phyloP scores from a whole-genome alignment of 805 yeast genomes.

The Tetrapisispora iriomotensis region DNA sequence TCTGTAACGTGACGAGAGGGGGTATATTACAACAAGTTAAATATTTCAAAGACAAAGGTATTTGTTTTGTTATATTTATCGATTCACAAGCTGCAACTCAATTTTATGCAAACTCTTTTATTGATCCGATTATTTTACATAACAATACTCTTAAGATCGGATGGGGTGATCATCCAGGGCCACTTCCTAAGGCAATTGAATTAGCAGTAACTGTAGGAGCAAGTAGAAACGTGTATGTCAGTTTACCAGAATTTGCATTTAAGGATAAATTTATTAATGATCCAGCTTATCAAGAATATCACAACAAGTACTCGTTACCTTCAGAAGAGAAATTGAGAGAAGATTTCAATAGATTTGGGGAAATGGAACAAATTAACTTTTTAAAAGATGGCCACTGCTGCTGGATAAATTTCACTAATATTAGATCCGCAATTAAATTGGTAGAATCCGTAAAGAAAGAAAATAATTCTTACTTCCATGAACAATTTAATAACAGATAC shows the following conservation, averaged over 20 bases:
- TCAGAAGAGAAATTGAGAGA: conserved; percentile 40
- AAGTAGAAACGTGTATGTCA: conserved; percentile 67
- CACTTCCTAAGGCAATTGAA: conserved; percentile 43
- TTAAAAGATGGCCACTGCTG: conserved; percentile 64
- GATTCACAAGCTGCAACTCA: conserved; percentile 56
- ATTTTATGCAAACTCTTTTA: conserved; percentile 50
- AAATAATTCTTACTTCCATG: conserved; percentile 29
- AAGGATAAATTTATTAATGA: conserved; percentile 29
- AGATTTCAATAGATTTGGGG: conserved; percentile 60
- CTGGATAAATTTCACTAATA: conserved; percentile 60
- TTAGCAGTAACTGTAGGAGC: conserved; percentile 66
- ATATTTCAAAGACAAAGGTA: conserved; percentile 40
- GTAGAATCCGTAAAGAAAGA: conserved; percentile 47
- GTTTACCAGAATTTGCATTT: conserved; percentile 38
- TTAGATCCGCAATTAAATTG: conserved; percentile 50
- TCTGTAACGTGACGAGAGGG: conserved; percentile 68
- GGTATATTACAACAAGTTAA: conserved; percentile 60
- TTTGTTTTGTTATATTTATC: conserved; percentile 63
- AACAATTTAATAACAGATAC: conserved; percentile 38
- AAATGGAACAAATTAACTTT: conserved; percentile 65
- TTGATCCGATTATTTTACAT: conserved; percentile 51
- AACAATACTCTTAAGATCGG: conserved; percentile 55
- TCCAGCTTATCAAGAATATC: conserved; percentile 26
- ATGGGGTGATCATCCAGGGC: conserved; percentile 65
- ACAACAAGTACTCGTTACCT: conserved; percentile 31